phyloP scores from a whole-genome alignment of 192 early-diverging fungal genomes.

The Chytriomyces confervae region DNA sequence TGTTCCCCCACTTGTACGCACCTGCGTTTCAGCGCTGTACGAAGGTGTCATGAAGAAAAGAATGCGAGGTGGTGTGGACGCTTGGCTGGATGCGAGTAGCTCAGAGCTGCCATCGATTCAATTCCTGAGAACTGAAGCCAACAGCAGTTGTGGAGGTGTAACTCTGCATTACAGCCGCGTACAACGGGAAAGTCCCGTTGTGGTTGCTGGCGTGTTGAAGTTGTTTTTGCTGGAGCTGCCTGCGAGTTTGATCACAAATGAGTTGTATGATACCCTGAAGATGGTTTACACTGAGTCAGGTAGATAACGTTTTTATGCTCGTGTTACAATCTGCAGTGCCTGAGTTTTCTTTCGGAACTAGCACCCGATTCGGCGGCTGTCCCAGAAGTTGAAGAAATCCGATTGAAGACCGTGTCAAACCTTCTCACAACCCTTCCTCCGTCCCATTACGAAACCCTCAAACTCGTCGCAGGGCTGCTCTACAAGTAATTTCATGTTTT shows the following conservation, averaged over 20 bases:
- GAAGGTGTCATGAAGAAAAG: slow-evolving; percentile 24
- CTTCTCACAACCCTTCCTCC: slow-evolving; percentile 36
- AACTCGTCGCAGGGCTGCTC: slow-evolving; percentile 39
- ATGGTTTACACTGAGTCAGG: slow-evolving; percentile 38
- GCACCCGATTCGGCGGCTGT: neutral
- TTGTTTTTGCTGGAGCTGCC: slow-evolving; percentile 46
- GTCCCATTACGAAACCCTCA: slow-evolving; percentile 44
- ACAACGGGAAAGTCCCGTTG: slow-evolving; percentile 18
- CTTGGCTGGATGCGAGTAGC: slow-evolving; percentile 42
- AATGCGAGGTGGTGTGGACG: slow-evolving; percentile 36
- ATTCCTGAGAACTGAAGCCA: slow-evolving; percentile 46
- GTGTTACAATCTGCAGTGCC: neutral
- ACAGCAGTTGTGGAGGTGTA: slow-evolving; percentile 9
- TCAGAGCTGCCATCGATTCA: slow-evolving; percentile 44
- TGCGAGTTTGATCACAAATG: slow-evolving; percentile 30
- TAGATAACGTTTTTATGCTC: too few species aligned
- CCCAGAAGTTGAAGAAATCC: slow-evolving; percentile 39
- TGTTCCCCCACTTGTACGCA: slow-evolving; percentile 41
- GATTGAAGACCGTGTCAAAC: slow-evolving; percentile 38
- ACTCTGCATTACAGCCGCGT: slow-evolving; percentile 9
- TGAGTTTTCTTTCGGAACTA: neutral
- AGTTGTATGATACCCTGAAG: slow-evolving; percentile 41
- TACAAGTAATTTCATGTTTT: slow-evolving; percentile 24
- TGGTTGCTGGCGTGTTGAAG: slow-evolving; percentile 44
- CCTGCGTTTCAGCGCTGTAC: slow-evolving; percentile 37